phyloP scores from a whole-genome alignment of 192 early-diverging fungal species.

The Mortierella claussenii region DNA sequence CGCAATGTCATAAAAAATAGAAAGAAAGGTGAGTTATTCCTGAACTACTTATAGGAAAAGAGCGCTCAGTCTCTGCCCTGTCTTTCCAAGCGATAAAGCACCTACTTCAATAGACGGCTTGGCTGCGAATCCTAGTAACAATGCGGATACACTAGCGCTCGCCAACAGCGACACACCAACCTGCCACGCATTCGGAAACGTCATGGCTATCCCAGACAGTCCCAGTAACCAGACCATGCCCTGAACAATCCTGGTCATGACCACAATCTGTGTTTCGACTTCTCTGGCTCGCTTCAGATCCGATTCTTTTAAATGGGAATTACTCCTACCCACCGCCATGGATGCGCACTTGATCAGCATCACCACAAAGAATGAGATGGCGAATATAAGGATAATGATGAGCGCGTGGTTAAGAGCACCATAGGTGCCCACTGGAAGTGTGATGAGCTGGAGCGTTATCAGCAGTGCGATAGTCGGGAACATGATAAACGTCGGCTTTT shows the following conservation, averaged over 20 bases:
- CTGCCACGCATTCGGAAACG: constrained; percentile 56
- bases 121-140: constrained; percentile 54
- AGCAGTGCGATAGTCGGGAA: constrained; percentile 48
- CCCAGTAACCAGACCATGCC: constrained; percentile 48
- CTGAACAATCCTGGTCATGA: constrained; percentile 51
- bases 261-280: constrained; percentile 52
- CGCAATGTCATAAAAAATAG: background rate
- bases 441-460: constrained; percentile 42
- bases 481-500: constrained; percentile 49
- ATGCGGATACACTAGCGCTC: constrained; percentile 53
- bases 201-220: constrained; percentile 46
- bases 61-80: no score
- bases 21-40: background rate
- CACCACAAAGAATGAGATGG: constrained; percentile 37
- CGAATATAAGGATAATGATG: constrained; percentile 41
- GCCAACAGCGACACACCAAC: constrained; percentile 52
- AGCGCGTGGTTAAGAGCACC: constrained; percentile 39
- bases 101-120: constrained; percentile 54
- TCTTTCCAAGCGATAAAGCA: no score
- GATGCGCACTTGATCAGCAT: constrained; percentile 52
- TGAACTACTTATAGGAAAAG: no score
- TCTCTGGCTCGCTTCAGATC: constrained; percentile 32
- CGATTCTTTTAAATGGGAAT: constrained; percentile 28
- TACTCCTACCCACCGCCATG: constrained; percentile 26
- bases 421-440: constrained; percentile 31